A percentile compares a stretch with the other conserved stretches of the same genome.
These are phyloP conservation scores for Xylaria curta DNA, from an alignment of 495 filamentous ascomycete genomes.

Conservation along the genomic window DNA sequence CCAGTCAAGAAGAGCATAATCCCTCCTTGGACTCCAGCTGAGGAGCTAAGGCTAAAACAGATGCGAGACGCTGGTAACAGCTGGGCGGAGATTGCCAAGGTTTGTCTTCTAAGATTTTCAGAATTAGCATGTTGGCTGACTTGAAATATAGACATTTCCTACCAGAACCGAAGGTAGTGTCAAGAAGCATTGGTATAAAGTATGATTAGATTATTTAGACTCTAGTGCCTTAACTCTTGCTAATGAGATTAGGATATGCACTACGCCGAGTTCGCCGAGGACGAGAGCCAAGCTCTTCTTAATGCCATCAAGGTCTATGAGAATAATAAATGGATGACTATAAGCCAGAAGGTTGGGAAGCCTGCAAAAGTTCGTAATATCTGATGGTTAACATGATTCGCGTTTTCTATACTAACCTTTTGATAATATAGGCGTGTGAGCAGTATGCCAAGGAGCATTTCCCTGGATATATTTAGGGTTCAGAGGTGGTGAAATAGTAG, in stretches of 20 bases:
- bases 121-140: constrained; percentile 35
- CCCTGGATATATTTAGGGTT: no score
- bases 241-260: constrained; percentile 82
- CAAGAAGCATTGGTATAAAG: constrained; percentile 99
- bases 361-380: constrained; percentile 78
- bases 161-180: constrained; percentile 93
- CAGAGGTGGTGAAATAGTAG: no score
- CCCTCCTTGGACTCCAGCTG: constrained; percentile 94
- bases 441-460: constrained; percentile 99
- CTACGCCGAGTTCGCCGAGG: constrained; percentile 97
- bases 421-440: constrained; percentile 78
- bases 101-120: constrained; percentile 39
- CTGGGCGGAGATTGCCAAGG: constrained; percentile 98
- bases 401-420: constrained; percentile 26
- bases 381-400: not conserved
- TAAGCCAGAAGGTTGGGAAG: constrained; percentile 95
- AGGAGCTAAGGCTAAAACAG: constrained; percentile 88
- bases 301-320: constrained; percentile 99
- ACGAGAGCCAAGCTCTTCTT: constrained; percentile 88
- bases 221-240: not conserved
- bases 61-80: constrained; percentile 93
- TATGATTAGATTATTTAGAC: constrained; percentile 47
- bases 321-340: constrained; percentile 96
- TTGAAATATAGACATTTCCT: constrained; percentile 75
- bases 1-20: constrained; percentile 94